Conservation (phyloP, 2,329 filamentous ascomycete species). For the Zymoseptoria ardabiliae region DNA sequence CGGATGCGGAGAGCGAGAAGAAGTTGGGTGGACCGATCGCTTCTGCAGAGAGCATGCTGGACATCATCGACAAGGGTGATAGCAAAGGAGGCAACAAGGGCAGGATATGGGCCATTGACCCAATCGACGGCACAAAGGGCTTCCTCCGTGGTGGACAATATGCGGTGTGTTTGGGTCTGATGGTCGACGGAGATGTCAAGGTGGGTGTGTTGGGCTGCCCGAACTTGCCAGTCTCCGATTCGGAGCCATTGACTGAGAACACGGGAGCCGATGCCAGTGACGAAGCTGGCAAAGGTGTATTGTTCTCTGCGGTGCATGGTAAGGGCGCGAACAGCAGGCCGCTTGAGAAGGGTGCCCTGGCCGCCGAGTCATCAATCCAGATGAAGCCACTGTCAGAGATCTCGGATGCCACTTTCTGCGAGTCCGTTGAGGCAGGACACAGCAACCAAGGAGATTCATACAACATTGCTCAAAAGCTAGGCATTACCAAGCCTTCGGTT, state of each 20-base stretch:
- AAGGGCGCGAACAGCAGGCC: slow-evolving; percentile 75
- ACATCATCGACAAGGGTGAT: slow-evolving; percentile 52
- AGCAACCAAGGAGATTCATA: slow-evolving; percentile 84
- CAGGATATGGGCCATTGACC: slow-evolving; percentile 92
- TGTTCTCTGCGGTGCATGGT: slow-evolving; percentile 77
- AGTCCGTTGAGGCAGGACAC: slow-evolving; percentile 90
- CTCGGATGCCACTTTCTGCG: slow-evolving; percentile 81
- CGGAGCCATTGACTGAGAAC: slow-evolving; percentile 59
- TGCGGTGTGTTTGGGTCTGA: slow-evolving; percentile 83
- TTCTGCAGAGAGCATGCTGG: slow-evolving; percentile 56
- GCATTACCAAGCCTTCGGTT: slow-evolving; percentile 82
- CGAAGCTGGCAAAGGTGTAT: slow-evolving; percentile 68
- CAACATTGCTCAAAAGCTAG: slow-evolving; percentile 72
- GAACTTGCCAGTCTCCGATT: slow-evolving; percentile 84
- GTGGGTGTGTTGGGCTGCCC: slow-evolving; percentile 93
- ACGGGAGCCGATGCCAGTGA: slow-evolving; percentile 69
- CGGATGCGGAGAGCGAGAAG: slow-evolving; percentile 57
- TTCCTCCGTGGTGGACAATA: slow-evolving; percentile 96
- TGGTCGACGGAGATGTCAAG: slow-evolving; percentile 89
- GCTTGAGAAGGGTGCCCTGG: slow-evolving; percentile 51
- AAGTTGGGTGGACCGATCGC: slow-evolving; percentile 63
- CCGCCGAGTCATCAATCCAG: slow-evolving; percentile 55
- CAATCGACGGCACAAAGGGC: slow-evolving; percentile 95
- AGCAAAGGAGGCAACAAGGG: slow-evolving; percentile 65
- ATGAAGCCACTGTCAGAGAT: slow-evolving; percentile 76